Evolutionary conservation across 306 rosid species (phyloP).

Genomic region (Prunus padus): DNA sequence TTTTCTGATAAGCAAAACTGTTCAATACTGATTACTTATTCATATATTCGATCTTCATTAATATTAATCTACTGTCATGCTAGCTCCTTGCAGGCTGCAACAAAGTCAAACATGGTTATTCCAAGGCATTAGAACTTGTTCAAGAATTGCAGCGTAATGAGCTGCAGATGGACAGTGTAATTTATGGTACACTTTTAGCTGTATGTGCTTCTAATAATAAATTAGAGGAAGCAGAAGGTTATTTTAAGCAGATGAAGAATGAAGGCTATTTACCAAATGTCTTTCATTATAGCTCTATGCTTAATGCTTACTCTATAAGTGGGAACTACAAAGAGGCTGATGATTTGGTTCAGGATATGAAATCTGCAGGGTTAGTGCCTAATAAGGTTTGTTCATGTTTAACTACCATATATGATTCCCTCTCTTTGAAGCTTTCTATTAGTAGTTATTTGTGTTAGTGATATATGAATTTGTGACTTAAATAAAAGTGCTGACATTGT

Average conservation of each 20-base stretch:
- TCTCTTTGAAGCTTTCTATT: neutral
- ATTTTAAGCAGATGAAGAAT: conserved; percentile 71
- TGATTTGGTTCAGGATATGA: conserved; percentile 65
- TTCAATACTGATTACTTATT: conserved; percentile 1
- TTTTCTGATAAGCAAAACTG: conserved; percentile 2
- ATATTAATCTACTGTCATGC: conserved; percentile 20
- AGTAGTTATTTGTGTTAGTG: neutral
- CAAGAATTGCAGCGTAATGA: conserved; percentile 59
- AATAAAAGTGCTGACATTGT: no score
- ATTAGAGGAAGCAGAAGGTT: conserved; percentile 74
- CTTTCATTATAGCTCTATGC: conserved; percentile 82
- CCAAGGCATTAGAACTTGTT: conserved; percentile 70
- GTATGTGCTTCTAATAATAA: conserved; percentile 83
- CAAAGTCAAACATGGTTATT: conserved; percentile 67
- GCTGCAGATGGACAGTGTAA: conserved; percentile 64
- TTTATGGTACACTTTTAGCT: conserved; percentile 82
- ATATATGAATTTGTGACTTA: neutral
- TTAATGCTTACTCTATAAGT: conserved; percentile 68
- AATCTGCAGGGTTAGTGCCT: conserved; percentile 82
- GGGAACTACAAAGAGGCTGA: conserved; percentile 77
- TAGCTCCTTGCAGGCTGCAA: conserved; percentile 86
- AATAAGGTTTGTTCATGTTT: conserved; percentile 83
- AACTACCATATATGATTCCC: conserved; percentile 1
- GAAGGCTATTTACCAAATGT: conserved; percentile 72
- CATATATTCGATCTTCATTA: conserved; percentile 7